These are phyloP conservation scores for Acanthamoeba culbertsoni DNA, from an alignment of 208 protist species.

Conservation along the genomic window DNA sequence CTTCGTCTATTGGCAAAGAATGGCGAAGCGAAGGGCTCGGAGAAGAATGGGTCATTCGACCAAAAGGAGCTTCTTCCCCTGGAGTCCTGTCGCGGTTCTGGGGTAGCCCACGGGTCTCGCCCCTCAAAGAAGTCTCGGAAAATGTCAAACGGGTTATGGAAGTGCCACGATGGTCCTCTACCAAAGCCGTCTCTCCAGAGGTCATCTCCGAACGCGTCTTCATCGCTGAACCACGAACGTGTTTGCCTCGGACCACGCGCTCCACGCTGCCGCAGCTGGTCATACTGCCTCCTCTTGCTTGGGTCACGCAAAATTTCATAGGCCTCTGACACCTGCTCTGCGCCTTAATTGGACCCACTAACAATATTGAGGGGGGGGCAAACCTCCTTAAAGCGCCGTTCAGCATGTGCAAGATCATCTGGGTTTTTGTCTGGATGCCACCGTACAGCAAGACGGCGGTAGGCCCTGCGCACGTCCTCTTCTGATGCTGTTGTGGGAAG, in stretches of 20 bases:
- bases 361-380: neutral
- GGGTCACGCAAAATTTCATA: neutral
- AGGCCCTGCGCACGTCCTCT: constrained; percentile 72
- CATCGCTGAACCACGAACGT: neutral
- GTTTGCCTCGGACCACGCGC: neutral
- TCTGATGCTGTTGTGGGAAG: constrained; percentile 54
- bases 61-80: neutral
- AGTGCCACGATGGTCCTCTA: neutral
- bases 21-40: neutral
- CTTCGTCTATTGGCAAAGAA: neutral
- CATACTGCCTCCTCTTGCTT: neutral
- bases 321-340: neutral
- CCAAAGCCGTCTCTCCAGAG: neutral
- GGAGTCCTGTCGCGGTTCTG: neutral
- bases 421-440: constrained; percentile 74
- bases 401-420: constrained; percentile 50
- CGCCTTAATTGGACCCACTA: too few relatives aligned
- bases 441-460: constrained; percentile 51
- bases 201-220: neutral
- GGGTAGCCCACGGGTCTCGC: neutral
- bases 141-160: neutral
- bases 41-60: neutral
- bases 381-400: constrained; percentile 74
- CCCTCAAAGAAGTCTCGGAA: neutral
- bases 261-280: neutral